Evolutionary conservation across 176 grass and related monocot genomes (phyloP), one percentile per base, ranked within the genome.

Genomic region (Triticum dicoccoides): DNA sequence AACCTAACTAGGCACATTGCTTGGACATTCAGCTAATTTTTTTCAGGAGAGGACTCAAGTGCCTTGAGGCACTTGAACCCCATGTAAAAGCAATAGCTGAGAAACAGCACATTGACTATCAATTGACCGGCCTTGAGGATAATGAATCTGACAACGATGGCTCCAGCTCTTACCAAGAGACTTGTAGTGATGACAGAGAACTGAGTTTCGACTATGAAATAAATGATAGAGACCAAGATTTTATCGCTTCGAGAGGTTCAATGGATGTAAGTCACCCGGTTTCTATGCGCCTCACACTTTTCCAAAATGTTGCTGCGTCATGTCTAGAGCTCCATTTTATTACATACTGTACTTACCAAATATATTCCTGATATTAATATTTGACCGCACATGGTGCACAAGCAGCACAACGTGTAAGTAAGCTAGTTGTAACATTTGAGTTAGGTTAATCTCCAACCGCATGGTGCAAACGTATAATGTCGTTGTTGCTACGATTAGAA

Each of bases 31-130:
- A 98, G 96, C 85, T 98, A 77, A 92, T 87, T 77, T 95, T 95
- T 81, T 95, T 98, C 81, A 89, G 91, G 83, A 98, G 76, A 85
- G 96, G 96, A 71, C 62, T 98, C 30, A 93, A 94, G 69, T 88
- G 83, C 67, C 91, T 98, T 63, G 96, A 98, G 73, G 86, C 87
- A 83, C 74, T 95, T 58, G 93, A 98, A 88, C 93, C 96, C 47
- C 89, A 84, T 83, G 84, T 98, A 63, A 98, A 94, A 87, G 73
- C 45, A 70, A 78, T 92, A 81, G 93, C 96, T 51, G 89, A 95
- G 81, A 87, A 91, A 77, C 88, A 86, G 1, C 96, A 94, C 74
- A 98, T 98, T 84, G 93, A 98, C 72, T 92, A 91, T 82, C 87
- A 92, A 42, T 98, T 95, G 63, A 89, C 44, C 25, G 81, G 89